Evolutionary conservation across 2,329 filamentous ascomycete species (phyloP), one percentile per base, ranked within the genome.

Genomic region (Camillea tinctor): DNA sequence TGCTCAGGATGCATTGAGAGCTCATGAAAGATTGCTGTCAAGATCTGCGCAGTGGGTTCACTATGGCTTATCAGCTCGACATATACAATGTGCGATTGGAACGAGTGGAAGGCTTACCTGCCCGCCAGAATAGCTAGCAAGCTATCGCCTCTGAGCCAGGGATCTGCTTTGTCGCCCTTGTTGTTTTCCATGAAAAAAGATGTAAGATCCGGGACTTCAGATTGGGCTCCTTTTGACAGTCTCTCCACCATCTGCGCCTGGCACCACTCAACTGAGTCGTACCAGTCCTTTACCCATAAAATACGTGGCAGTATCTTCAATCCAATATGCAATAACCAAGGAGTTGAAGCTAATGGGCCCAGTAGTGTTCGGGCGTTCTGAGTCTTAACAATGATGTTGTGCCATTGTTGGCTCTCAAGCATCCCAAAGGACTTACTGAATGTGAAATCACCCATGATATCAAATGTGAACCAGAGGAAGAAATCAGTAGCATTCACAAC

Each of bases 341-440:
- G 70, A 0, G 67, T 56, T 1, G 72, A 69, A 51, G 65, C 68
- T n/a, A 72, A 50, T 5, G 71, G 70, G 0, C 72, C 73, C 1
- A 75, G 61, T 1, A 76, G 58, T 0, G 66, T 65, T 6, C 71
- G 54, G 0, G 71, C 70, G 1, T 64, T 58, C 24, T 69, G 69
- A 11, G 72, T 22, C 1, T 60, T 61, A 9, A 58, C 11, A 6
- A 60, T 48, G n/a, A 52, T 54, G 17, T 53, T 40, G 40, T 50
- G 49, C 54, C 54, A 60, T 44, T 40, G 20, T 2, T 30, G 19
- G 22, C 17, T 22, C 9, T 20, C 24, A 8, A 56, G 48, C 52
- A 53, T 54, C 13, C 51, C 36, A 20, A 55, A 55, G 13, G 57
- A 51, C n/a, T 53, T 52, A 50, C 22, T 54, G 40, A 60, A 57